Conservation (phyloP, 2,329 filamentous ascomycete genomes). For the Phyllosticta ampelicida region DNA sequence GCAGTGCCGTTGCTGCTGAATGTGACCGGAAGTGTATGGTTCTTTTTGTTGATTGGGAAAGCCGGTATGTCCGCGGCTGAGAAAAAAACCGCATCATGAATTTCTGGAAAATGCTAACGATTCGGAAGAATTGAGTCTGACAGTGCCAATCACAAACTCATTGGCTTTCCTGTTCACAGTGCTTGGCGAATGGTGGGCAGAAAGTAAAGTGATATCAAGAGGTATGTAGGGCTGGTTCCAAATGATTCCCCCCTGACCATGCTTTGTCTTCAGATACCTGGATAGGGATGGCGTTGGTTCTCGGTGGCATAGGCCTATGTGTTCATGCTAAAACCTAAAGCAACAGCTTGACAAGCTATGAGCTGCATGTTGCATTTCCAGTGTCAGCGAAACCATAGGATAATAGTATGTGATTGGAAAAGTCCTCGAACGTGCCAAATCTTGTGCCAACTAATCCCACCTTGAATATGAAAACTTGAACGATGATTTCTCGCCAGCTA, state of each 20-base stretch:
- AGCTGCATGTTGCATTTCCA: background rate
- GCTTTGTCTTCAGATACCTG: conserved; percentile 53
- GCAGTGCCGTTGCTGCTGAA: conserved; percentile 78
- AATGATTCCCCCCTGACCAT: background rate
- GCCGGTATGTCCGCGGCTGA: conserved; percentile 53
- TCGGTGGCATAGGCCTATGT: conserved; percentile 72
- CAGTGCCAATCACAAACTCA: conserved; percentile 90
- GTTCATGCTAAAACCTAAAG: conserved; percentile 47
- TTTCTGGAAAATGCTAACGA: background rate
- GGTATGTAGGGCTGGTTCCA: conserved; percentile 41
- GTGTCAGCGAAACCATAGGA: background rate
- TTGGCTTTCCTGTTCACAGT: conserved; percentile 94
- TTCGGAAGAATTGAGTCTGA: conserved; percentile 69
- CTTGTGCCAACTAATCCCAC: too few species aligned
- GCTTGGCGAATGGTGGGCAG: conserved; percentile 87
- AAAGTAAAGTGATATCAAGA: conserved; percentile 77
- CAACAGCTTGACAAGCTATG: background rate
- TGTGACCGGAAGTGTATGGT: conserved; percentile 89
- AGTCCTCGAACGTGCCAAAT: background rate
- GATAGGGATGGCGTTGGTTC: conserved; percentile 68
- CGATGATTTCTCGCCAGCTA: background rate
- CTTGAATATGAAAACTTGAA: too few species aligned
- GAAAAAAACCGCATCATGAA: conserved; percentile 3
- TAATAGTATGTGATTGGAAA: background rate
- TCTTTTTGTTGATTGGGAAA: conserved; percentile 86